Evolutionary conservation across 73 alveolate genomes (phyloP).

Genomic region (Paramecium caudatum): DNA sequence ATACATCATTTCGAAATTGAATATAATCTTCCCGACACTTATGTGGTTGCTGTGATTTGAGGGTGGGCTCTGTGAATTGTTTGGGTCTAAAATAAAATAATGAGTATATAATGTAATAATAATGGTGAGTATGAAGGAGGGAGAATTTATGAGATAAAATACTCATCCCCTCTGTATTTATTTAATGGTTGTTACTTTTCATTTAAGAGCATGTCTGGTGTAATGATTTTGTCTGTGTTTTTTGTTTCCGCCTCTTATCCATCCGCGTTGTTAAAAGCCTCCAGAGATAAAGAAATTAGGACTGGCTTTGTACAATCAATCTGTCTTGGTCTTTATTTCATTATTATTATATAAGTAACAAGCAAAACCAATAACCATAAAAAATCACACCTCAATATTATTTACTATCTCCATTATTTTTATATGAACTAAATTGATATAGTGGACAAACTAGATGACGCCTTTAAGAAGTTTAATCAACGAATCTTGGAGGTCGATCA

Average conservation of each 20-base stretch:
- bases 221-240: slow-evolving; percentile 23
- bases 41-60: not conserved
- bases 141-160: no score
- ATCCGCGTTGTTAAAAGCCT: slow-evolving; percentile 22
- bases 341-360: no score
- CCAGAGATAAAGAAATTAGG: not conserved
- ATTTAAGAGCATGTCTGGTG: slow-evolving; percentile 39
- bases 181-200: not conserved
- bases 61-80: slow-evolving; percentile 19
- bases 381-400: no score
- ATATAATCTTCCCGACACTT: slow-evolving; percentile 52
- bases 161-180: no score
- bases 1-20: not conserved
- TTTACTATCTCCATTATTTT: no score
- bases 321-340: slow-evolving; percentile 57
- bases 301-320: slow-evolving; percentile 55
- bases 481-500: not conserved
- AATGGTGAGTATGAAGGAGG: slow-evolving; percentile 49
- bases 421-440: slow-evolving; percentile 54
- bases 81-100: not conserved
- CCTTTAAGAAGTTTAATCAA: slow-evolving; percentile 12
- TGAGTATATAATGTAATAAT: slow-evolving; percentile 13
- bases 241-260: slow-evolving; percentile 44
- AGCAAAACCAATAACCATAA: not conserved
- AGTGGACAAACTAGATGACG: slow-evolving; percentile 37